These are phyloP conservation scores for Psilocybe cyanescens DNA, from an alignment of 768 basidiomycete genomes.

Conservation along the genomic window DNA sequence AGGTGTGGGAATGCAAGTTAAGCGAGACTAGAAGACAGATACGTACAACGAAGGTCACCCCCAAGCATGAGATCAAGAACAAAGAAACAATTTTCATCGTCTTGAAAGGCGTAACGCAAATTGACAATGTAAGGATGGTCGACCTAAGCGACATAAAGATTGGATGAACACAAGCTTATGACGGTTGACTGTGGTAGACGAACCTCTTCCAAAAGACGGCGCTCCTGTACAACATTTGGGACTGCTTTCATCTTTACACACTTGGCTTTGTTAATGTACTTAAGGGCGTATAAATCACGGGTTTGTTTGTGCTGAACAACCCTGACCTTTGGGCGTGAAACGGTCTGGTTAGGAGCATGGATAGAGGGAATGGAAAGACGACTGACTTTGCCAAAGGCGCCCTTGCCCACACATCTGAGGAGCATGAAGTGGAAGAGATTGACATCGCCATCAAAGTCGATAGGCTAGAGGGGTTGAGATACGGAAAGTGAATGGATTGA, in stretches of 20 bases:
- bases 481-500: background rate
- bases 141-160: slow-evolving; percentile 52
- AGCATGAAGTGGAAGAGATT: slow-evolving; percentile 98
- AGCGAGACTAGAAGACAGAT: slow-evolving; percentile 6
- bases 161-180: background rate
- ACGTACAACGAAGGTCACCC: slow-evolving; percentile 90
- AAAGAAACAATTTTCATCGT: slow-evolving; percentile 98
- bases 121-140: slow-evolving; percentile 97
- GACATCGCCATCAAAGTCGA: slow-evolving; percentile 95
- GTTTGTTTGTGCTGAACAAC: slow-evolving; percentile 99
- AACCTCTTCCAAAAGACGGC: slow-evolving; percentile 94
- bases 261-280: slow-evolving; percentile 99
- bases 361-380: slow-evolving; percentile 3
- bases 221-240: slow-evolving; percentile 95
- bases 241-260: slow-evolving; percentile 99
- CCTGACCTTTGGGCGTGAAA: slow-evolving; percentile 69
- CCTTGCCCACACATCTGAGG: slow-evolving; percentile 95
- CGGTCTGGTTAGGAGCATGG: slow-evolving; percentile 15
- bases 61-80: slow-evolving; percentile 97
- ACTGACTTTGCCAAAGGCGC: slow-evolving; percentile 96
- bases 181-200: slow-evolving; percentile 12
- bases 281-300: slow-evolving; percentile 95
- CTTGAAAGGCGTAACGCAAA: slow-evolving; percentile 94
- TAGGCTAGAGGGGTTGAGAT: slow-evolving; percentile 56
- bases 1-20: slow-evolving; percentile 12